Evolutionary conservation across 192 early-diverging fungal genomes (phyloP).

Genomic region (Chytriomyces sp.): DNA sequence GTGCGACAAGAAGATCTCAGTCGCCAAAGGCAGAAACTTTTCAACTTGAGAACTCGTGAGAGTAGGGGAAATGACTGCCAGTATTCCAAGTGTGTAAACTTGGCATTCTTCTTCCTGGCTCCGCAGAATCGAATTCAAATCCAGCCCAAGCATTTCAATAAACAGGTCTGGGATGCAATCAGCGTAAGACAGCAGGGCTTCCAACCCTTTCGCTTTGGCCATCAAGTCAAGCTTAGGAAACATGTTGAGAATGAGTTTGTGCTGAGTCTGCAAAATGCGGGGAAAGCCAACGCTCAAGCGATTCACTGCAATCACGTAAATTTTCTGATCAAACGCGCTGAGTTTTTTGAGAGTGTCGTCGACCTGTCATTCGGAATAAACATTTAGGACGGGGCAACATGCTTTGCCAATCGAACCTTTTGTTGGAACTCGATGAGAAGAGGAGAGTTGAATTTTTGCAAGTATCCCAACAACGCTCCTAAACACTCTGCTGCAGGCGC

Average conservation of each 20-base stretch:
- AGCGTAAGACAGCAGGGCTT: constrained; percentile 60
- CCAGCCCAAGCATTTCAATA: constrained; percentile 56
- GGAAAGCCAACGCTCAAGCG: constrained; percentile 44
- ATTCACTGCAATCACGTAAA: constrained; percentile 43
- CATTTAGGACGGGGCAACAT: neutral
- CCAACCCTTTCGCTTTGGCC: constrained; percentile 52
- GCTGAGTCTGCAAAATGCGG: constrained; percentile 30
- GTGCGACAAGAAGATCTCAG: constrained; percentile 59
- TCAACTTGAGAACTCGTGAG: constrained; percentile 52
- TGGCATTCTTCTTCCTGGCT: constrained; percentile 68
- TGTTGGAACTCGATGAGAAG: neutral
- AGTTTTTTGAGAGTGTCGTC: constrained; percentile 13
- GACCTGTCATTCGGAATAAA: neutral
- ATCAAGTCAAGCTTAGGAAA: constrained; percentile 57
- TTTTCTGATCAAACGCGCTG: constrained; percentile 22
- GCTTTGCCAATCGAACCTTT: neutral
- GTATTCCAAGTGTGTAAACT: constrained; percentile 56
- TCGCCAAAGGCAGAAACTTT: constrained; percentile 52
- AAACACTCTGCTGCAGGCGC: constrained; percentile 61
- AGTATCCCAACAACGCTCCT: constrained; percentile 36
- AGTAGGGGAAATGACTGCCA: constrained; percentile 51
- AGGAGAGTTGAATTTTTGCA: constrained; percentile 3
- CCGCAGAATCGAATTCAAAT: constrained; percentile 56
- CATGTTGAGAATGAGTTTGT: constrained; percentile 52
- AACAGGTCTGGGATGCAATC: constrained; percentile 58